Base-by-base conservation (phyloP, 1,284 basidiomycete species). In the Tilletia caries region DNA sequence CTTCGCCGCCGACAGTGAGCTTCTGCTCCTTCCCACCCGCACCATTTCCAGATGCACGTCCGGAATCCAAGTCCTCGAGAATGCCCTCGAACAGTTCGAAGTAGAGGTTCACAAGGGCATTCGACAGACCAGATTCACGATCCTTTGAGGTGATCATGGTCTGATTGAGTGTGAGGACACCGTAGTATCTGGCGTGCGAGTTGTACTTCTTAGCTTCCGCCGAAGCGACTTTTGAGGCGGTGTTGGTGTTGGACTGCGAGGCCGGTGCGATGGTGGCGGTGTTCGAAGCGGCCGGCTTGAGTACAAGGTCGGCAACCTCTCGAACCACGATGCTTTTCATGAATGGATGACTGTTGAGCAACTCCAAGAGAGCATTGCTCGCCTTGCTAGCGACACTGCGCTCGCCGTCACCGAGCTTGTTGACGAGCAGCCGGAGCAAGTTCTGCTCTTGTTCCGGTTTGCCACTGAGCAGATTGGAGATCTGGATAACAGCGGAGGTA, bases 361-460 rank as follows among this genome's bases (percentile, higher is more conserved):
- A 86, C 79, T 95, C 91, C 27, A 98, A 89, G 18, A 97, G 85
- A 81, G 93, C 90, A 82, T 94, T 91, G 0, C 93, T 96, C 0
- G 92, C 90, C 76, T 93, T 90, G 34, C 95, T 93, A 65, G 92
- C 93, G 33, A 98, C 88, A 0, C 91, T 86, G 80, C 91, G 91
- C 75, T 97, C 93, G 1, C 89, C 89, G 82, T 99, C 96, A 41
- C 81, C 81, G 3, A 83, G 74, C 84, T 98, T 98, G 86, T 98
- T 97, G 64, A 94, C 92, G 20, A 98, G 89, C 6, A 98, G 86
- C 29, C 92, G 89, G 5, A 98, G 88, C 62, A 98, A 85, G 84
- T 98, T 98, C 79, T 97, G 93, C 83, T 98, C 96, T 84, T 99
- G 96, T 82, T 99, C 96, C 0, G 95, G 91, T 78, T 95, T 95